phyloP scores from a whole-genome alignment of 441 rosid species.

The Eruca vesicaria region DNA sequence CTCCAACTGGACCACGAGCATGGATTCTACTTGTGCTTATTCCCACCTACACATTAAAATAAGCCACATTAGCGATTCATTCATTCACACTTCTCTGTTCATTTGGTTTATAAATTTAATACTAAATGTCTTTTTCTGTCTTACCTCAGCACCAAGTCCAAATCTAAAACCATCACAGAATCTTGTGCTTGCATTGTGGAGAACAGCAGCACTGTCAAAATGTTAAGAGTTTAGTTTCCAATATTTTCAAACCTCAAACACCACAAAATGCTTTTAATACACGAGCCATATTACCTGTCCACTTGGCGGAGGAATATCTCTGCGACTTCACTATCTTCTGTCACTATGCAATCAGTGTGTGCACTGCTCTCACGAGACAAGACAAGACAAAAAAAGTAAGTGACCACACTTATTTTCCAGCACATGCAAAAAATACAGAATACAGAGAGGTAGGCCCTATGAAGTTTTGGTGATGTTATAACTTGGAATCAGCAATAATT shows the following conservation, averaged over 20 bases:
- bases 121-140: neutral
- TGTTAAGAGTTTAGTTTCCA: neutral
- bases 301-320: conserved; percentile 76
- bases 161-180: conserved; percentile 95
- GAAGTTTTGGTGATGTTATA: neutral
- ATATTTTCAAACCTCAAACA: neutral
- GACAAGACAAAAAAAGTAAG: conserved; percentile 15
- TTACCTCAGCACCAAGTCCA: conserved; percentile 99
- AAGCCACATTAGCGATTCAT: neutral
- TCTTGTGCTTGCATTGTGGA: conserved; percentile 97
- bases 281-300: conserved; percentile 56
- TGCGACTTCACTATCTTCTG: conserved; percentile 73
- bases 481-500: conserved; percentile 6
- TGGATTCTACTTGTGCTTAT: conserved; percentile 97
- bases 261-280: neutral
- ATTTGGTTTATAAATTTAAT: neutral
- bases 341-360: conserved; percentile 88
- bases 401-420: conserved; percentile 13
- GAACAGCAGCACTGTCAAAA: conserved; percentile 89
- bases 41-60: conserved; percentile 65
- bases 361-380: conserved; percentile 56
- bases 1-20: conserved; percentile 99
- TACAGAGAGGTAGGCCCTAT: conserved; percentile 7
- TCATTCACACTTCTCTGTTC: neutral
- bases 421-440: conserved; percentile 19